Conservation (phyloP, 257 asterid species). For the Fraxinus excelsior region DNA sequence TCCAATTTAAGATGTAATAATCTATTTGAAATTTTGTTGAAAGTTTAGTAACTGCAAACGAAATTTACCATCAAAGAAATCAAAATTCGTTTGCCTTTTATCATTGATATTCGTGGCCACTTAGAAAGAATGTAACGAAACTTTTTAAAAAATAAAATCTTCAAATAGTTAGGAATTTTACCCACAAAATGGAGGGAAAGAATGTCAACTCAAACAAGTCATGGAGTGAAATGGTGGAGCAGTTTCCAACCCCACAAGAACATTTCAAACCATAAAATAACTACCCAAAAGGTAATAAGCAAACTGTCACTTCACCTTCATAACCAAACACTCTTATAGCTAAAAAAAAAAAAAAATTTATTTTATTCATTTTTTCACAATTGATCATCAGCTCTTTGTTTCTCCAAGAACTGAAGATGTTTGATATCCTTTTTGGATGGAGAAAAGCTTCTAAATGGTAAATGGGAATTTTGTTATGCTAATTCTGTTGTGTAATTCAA, state of each 20-base stretch:
- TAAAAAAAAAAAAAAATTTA: neutral
- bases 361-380: neutral
- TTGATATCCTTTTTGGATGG: conserved; percentile 75
- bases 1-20: too few relatives aligned
- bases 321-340: conserved; percentile 15
- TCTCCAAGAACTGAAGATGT: conserved; percentile 31
- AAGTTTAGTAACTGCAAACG: too few relatives aligned
- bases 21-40: too few relatives aligned
- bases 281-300: conserved; percentile 26
- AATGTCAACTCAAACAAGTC: neutral
- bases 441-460: conserved; percentile 91
- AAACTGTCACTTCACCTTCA: conserved; percentile 16
- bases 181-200: neutral
- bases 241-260: conserved; percentile 21
- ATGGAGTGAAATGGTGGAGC: conserved; percentile 25
- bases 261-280: conserved; percentile 25
- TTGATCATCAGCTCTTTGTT: neutral
- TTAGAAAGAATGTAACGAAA: too few relatives aligned
- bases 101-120: too few relatives aligned
- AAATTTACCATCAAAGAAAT: too few relatives aligned
- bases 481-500: neutral
- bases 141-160: too few relatives aligned
- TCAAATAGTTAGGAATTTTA: neutral
- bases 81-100: too few relatives aligned
- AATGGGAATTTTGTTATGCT: neutral